Evolutionary conservation across 345 rosid species (phyloP), one percentile per base, ranked within the genome.

Genomic region (Bruguiera gymnorhiza): DNA sequence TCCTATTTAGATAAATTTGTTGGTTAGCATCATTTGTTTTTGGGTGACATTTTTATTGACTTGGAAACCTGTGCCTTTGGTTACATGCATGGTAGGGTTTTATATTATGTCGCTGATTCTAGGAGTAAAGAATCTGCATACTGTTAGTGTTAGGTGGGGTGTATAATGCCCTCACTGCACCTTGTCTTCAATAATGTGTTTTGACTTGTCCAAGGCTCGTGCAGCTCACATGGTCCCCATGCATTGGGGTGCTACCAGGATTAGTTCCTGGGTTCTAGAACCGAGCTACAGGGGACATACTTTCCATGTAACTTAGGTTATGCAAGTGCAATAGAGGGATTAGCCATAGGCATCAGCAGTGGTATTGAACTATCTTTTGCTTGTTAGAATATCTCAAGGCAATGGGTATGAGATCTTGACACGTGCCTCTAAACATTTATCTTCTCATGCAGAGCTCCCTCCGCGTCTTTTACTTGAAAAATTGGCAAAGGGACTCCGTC

Each of bases 381-480:
- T 32, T 62, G 54, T 37, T 26, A 34, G 37, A 48, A 10, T 30
- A 29, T 50, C 53, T 62, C 37, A 27, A 60, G 50, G 13, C 32
- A 36, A 54, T 13, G 3, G 57, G 15, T 24, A 34, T 46, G 30
- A 34, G 37, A 34, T 7, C 37, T 7, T 34, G 37, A 34, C 37
- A 34, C 1, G 37, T 34, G 32, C 27, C 62, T 32, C 30, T 70
- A 23, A 71, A 51, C 26, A 6, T 32, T 48, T 68, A 1, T 23
- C 52, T 73, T 55, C 51, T 32, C 55, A 58, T 83, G 73, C 84
- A 89, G 97, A 91, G 82, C 95, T 87, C 79, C 97, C 93, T 23
- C 93, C 95, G 0, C 84, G 87, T 19, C 89, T 86, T 39, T 81
- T 89, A 67, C 84, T 89, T 0, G 97, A 89, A 86, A 87, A 86